Percentiles rank a stretch among this genome's conserved stretches.
These are phyloP conservation scores for Flaveria sonorensis DNA, from an alignment of 129 eudicot genomes.

Conservation along the genomic window DNA sequence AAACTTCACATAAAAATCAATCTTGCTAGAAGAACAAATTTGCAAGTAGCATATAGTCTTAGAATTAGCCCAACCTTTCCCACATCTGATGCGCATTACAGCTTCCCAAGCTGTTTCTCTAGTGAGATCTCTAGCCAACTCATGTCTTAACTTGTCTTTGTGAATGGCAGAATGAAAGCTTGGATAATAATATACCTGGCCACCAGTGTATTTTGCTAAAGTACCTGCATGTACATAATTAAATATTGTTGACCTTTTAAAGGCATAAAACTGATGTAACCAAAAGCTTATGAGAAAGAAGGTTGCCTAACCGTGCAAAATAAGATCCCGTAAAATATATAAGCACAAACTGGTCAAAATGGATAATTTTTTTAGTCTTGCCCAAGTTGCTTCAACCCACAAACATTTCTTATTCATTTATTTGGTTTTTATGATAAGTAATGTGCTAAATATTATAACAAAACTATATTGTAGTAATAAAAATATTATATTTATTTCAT, in stretches of 20 bases:
- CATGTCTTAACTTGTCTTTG: conserved; percentile 80
- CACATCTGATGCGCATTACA: conserved; percentile 98
- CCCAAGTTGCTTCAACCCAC: neutral
- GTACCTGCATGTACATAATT: conserved; percentile 55
- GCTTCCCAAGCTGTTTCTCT: conserved; percentile 99
- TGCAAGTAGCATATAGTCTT: conserved; percentile 1
- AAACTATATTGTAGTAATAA: neutral
- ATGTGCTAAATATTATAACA: neutral
- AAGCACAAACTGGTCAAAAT: neutral
- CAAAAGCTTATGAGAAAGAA: neutral
- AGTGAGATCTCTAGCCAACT: conserved; percentile 87
- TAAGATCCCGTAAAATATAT: neutral
- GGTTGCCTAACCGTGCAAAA: neutral
- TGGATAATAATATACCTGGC: conserved; percentile 93
- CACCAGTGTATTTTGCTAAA: conserved; percentile 95
- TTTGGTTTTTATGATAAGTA: neutral
- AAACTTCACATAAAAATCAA: neutral
- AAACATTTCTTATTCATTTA: neutral
- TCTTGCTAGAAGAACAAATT: conserved; percentile 7
- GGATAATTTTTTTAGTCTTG: neutral
- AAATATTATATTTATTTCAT: neutral
- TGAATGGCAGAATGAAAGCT: conserved; percentile 70
- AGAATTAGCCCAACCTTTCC: conserved; percentile 61
- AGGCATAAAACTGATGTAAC: neutral
- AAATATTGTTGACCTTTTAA: neutral